Evolutionary conservation across 2,329 filamentous ascomycete genomes (phyloP).

Genomic region (Colletotrichum simmondsii): DNA sequence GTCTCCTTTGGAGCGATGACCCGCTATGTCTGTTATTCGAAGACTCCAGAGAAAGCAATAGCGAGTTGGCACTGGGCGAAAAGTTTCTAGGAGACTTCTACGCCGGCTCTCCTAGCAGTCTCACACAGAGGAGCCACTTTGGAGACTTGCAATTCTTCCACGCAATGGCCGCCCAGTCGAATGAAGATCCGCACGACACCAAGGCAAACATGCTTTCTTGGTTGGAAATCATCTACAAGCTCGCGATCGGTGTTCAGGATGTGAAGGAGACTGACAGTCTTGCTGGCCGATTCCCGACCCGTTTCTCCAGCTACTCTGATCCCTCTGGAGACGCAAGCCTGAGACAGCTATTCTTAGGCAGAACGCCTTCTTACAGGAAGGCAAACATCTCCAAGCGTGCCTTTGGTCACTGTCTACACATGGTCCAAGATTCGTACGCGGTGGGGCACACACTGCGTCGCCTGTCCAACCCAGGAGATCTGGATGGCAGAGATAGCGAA

Average conservation of each 20-base stretch:
- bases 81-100: background rate
- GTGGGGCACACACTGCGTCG: slow-evolving; percentile 28
- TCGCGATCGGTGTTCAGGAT: background rate
- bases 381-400: slow-evolving; percentile 20
- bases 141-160: background rate
- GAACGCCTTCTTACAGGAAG: background rate
- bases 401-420: slow-evolving; percentile 29
- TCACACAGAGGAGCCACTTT: background rate
- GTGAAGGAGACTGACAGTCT: background rate
- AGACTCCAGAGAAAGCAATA: background rate
- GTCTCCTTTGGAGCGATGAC: slow-evolving; percentile 32
- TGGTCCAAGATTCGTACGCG: slow-evolving; percentile 34
- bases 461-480: slow-evolving; percentile 5
- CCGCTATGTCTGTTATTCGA: slow-evolving; percentile 25
- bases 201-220: slow-evolving; percentile 20
- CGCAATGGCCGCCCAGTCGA: background rate
- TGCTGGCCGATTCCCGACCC: background rate
- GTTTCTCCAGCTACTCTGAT: background rate
- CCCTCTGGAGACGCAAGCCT: background rate
- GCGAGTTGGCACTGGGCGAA: background rate
- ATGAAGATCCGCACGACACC: slow-evolving; percentile 23
- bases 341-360: background rate
- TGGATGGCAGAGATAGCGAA: background rate
- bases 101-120: background rate
- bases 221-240: slow-evolving; percentile 33